Percentiles rank a stretch among this genome's conserved stretches.
phyloP scores from a whole-genome alignment of 495 filamentous ascomycete genomes.

The Penicillium antarcticum region DNA sequence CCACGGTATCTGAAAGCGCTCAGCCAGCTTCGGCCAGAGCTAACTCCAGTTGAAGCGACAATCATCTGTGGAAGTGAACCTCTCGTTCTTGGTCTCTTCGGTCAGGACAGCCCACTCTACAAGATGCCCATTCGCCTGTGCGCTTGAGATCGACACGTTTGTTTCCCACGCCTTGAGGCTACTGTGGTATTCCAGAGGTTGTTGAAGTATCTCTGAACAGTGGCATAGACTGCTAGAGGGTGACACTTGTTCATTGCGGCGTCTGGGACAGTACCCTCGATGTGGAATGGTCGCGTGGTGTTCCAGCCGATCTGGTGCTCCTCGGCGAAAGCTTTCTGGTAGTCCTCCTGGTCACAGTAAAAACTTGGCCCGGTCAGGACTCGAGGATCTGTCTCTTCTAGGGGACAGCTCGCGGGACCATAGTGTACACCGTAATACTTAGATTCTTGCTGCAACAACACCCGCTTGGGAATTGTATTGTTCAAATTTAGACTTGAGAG shows the following conservation, averaged over 20 bases:
- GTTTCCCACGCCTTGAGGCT: conserved; percentile 40
- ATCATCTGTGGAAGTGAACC: conserved; percentile 45
- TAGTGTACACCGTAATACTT: conserved; percentile 52
- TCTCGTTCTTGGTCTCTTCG: conserved; percentile 30
- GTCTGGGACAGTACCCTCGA: conserved; percentile 48
- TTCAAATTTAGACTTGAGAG: conserved; percentile 37
- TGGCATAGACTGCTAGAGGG: conserved; percentile 46
- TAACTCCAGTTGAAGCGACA: conserved; percentile 38
- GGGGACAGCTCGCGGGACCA: conserved; percentile 40
- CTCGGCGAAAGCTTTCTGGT: conserved; percentile 9
- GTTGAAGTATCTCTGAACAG: conserved; percentile 36
- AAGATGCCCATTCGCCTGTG: conserved; percentile 43
- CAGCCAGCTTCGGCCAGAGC: conserved; percentile 44
- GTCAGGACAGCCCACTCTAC: conserved; percentile 50
- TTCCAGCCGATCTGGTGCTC: conserved; percentile 28
- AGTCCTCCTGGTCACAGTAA: conserved; percentile 53
- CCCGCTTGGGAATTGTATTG: conserved; percentile 39
- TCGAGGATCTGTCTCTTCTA: conserved; percentile 44
- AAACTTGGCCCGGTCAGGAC: conserved; percentile 45
- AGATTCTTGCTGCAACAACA: conserved; percentile 50
- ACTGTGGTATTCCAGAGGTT: conserved; percentile 36
- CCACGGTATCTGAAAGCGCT: conserved; percentile 38
- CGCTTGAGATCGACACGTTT: conserved; percentile 35
- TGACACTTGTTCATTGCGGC: conserved; percentile 49
- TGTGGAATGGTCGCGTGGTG: conserved; percentile 42